Base-by-base conservation (phyloP, 2,329 filamentous ascomycete genomes). In the Neonectria neomacrospora region DNA sequence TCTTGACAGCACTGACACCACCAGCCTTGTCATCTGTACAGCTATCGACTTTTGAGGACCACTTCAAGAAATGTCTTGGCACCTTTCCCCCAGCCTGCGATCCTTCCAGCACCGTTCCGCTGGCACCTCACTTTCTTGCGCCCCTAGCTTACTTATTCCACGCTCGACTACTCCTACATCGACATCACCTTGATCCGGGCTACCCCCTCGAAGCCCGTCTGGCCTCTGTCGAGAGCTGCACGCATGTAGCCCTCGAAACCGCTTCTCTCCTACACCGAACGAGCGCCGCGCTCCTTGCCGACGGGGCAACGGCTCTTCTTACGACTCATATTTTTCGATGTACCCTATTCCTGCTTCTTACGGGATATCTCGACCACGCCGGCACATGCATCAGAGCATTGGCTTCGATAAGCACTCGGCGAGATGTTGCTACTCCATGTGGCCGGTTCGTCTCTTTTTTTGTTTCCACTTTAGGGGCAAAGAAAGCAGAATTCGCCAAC, bases 301-400 rank as follows among this genome's bases (percentile, higher is more conserved):
- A 89, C 34, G 87, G 89, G 11, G 89, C 93, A 3, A 93, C 91
- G 1, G 88, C 91, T 4, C 87, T 95, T 69, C 83, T 96, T 9
- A 91, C 93, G 60, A 89, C 88, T 14, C 96, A 98, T 75, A 84
- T 97, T 47, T 97, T 96, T 88, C 91, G 95, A 22, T 96, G 91
- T 73, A 86, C 91, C 2, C 84, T 98, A 1, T 89, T 97, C 60
- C 82, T 97, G 5, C 86, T 95, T 22, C 87, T 96, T 54, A 86
- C 88, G 1, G 90, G 90, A 44, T 90, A 93, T 54, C 91, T 90
- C 73, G 87, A 90, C 5, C 85, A 89, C 2, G 94, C 95, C 0
- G 79, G 90, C 11, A 86, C 88, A 2, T 93, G 94, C 69, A 84
- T 95, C 11, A 88, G 91, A 58, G 89, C 91, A 1, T 87, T 91